phyloP scores from a whole-genome alignment of 2,329 filamentous ascomycete species.

The Apiospora koreana region DNA sequence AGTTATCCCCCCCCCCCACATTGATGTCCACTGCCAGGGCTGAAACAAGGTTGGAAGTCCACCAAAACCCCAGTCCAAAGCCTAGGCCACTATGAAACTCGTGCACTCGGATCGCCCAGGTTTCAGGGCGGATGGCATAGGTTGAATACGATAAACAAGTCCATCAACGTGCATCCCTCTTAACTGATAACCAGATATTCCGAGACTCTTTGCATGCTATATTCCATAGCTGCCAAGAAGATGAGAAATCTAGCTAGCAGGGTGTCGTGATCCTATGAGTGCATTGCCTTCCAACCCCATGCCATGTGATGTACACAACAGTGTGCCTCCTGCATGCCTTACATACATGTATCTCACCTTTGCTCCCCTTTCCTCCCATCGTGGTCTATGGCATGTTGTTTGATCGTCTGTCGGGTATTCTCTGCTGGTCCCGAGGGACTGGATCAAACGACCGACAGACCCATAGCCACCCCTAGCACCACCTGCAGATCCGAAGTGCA shows the following conservation, averaged over 20 bases:
- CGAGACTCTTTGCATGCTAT: too few species aligned
- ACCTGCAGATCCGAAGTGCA: neutral
- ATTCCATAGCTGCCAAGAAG: too few species aligned
- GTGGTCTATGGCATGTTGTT: neutral
- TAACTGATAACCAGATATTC: too few species aligned
- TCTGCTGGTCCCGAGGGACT: neutral
- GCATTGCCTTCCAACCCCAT: too few species aligned
- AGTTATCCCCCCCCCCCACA: neutral
- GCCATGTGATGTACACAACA: neutral
- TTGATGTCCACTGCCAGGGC: slow-evolving; percentile 7
- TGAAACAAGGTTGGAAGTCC: slow-evolving; percentile 7
- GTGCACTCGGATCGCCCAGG: neutral
- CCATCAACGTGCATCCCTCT: too few species aligned
- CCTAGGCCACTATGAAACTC: slow-evolving; percentile 3
- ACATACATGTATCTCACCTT: neutral
- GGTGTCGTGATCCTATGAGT: too few species aligned
- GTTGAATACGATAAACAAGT: too few species aligned
- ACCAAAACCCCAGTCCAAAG: neutral
- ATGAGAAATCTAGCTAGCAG: too few species aligned
- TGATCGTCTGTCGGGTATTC: neutral
- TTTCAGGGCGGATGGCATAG: neutral
- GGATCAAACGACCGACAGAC: neutral
- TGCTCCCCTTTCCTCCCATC: neutral
- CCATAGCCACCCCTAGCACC: neutral
- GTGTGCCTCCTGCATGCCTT: neutral